phyloP scores from a whole-genome alignment of 345 rosid species.

The Sisymbrium altissimum region DNA sequence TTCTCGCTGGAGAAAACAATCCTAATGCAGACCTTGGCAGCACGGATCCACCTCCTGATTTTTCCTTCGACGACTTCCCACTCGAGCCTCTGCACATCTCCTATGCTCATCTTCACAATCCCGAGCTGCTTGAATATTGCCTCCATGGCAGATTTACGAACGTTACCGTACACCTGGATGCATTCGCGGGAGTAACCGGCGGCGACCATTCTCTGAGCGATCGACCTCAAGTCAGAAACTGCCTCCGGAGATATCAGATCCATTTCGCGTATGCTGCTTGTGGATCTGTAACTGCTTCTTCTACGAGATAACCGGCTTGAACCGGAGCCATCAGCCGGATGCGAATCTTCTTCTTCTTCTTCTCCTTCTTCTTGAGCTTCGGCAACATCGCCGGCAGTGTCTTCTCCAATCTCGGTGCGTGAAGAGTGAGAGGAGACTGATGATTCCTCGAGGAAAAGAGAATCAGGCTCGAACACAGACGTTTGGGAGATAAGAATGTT shows the following conservation, averaged over 20 bases:
- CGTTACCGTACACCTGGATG: conserved; percentile 64
- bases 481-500: conserved; percentile 63
- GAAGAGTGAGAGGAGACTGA: conserved; percentile 37
- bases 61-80: conserved; percentile 75
- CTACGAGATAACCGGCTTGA: conserved; percentile 31
- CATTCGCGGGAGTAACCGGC: conserved; percentile 35
- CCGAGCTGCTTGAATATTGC: conserved; percentile 59
- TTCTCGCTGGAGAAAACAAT: conserved; percentile 83
- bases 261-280: conserved; percentile 36
- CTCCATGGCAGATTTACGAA: conserved; percentile 76
- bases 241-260: conserved; percentile 33
- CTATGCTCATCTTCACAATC: conserved; percentile 77
- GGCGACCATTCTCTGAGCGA: conserved; percentile 32
- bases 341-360: conserved; percentile 1
- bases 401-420: conserved; percentile 35
- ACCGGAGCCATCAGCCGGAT: conserved; percentile 20
- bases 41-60: conserved; percentile 83
- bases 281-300: conserved; percentile 37
- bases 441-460: conserved; percentile 33
- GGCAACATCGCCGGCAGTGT: neutral
- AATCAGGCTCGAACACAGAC: conserved; percentile 53
- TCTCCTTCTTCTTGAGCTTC: conserved; percentile 5
- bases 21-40: conserved; percentile 73
- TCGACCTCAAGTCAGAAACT: conserved; percentile 28
- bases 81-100: conserved; percentile 77